Evolutionary conservation across 108 stramenopile genomes (phyloP).

Genomic region (Stephanodiscus minutulus): DNA sequence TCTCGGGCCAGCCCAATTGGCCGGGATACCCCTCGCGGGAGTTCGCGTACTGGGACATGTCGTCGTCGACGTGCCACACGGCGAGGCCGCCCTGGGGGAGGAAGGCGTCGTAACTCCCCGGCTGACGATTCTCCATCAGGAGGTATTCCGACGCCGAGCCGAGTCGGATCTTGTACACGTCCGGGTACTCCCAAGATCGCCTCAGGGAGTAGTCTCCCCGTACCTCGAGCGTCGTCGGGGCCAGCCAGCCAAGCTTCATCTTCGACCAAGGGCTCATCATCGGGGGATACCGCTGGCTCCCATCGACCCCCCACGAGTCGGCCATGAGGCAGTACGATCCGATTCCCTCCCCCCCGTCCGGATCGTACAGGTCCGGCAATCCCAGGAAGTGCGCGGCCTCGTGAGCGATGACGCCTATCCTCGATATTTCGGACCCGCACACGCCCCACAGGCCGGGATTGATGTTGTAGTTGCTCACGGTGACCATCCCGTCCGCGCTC

Average conservation of each 20-base stretch:
- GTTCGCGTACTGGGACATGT: slow-evolving; percentile 10
- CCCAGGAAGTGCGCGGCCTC: slow-evolving; percentile 55
- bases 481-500: slow-evolving; percentile 28
- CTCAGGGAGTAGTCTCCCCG: slow-evolving; percentile 55
- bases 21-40: slow-evolving; percentile 55
- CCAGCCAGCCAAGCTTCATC: slow-evolving; percentile 55
- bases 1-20: slow-evolving; percentile 52
- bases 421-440: slow-evolving; percentile 36
- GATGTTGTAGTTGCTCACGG: slow-evolving; percentile 38
- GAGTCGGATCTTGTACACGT: slow-evolving; percentile 49
- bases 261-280: slow-evolving; percentile 54
- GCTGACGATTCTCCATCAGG: slow-evolving; percentile 78
- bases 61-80: slow-evolving; percentile 72
- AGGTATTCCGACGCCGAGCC: slow-evolving; percentile 66
- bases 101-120: slow-evolving; percentile 54
- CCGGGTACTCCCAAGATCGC: slow-evolving; percentile 43
- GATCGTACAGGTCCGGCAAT: slow-evolving; percentile 58
- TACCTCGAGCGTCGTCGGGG: slow-evolving; percentile 38
- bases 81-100: slow-evolving; percentile 60
- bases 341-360: slow-evolving; percentile 23
- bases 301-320: slow-evolving; percentile 39
- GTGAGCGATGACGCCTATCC: slow-evolving; percentile 56
- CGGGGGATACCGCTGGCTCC: slow-evolving; percentile 51
- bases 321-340: slow-evolving; percentile 47
- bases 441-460: slow-evolving; percentile 38